Base-by-base conservation (phyloP, 768 basidiomycete species). In the Inosperma sp. region DNA sequence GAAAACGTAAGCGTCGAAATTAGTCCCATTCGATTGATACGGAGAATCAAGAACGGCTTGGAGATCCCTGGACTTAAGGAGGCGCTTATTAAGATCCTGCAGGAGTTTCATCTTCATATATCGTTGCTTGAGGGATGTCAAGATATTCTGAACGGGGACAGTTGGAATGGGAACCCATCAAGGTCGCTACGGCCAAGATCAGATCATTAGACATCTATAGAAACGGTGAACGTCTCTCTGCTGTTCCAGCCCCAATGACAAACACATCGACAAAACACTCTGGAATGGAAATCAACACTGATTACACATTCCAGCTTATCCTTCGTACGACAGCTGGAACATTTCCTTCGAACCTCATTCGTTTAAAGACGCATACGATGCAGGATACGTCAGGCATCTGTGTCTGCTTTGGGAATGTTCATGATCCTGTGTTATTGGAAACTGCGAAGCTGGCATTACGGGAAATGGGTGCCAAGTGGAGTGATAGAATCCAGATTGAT, bases 271-370 rank as follows among this genome's bases (percentile, higher is more conserved):
- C 88, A 26, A 93, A 92, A 65, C 72, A 93, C 16, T 90, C 90
- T 10, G 84, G 87, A 4, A 81, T 92, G 43, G 83, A 88, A 34
- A 75, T 90, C 56, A 80, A 83, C 62, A 83, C 89, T 8, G 87
- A 91, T 56, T 98, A 97, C 68, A 78, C 84, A 31, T 97, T 99
- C 80, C 95, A 98, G 63, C 83, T 98, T 53, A 78, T 98, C 44
- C 75, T 98, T 44, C 89, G 86, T 48, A 98, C 96, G 0, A 87
- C 91, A 0, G 93, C 93, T 3, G 96, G 96, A 2, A 90, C 87
- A 0, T 93, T 77, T 70, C 84, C 86, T 0, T 94, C 92, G 1
- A 93, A 94, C 56, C 53, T 91, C 10, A 75, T 96, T 48, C 79
- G 82, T 43, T 82, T 93, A 7, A 80, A 82, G 27, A 98, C 96